Base-by-base conservation (phyloP, 352 stramenopile genomes). In the Pythium myriotylum region DNA sequence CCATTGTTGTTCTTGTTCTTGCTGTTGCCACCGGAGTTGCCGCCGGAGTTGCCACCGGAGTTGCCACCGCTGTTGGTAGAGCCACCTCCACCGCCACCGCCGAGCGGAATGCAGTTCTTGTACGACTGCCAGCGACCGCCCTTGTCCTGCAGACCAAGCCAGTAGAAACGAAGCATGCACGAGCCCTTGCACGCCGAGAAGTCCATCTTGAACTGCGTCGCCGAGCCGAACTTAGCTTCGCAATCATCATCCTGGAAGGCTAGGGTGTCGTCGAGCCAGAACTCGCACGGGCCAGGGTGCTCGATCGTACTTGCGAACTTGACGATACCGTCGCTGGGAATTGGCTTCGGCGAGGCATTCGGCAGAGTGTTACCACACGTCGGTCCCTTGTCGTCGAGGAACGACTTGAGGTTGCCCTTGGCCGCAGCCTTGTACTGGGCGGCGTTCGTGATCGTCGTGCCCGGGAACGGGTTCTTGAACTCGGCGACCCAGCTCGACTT, bases 81-180 rank as follows among this genome's bases (percentile, higher is more conserved):
- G n/a, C n/a, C n/a, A n/a, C n/a, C n/a, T n/a, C n/a, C n/a, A n/a
- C n/a, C 43, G 29, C 48, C 32, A 4, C 19, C 14, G 42, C 19
- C 23, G 3, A 50, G 7, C 4, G 42, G 42, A 10, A 50, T 19
- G 42, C 42, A 50, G 42, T 50, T 50, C 42, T 50, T 50, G 42
- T 50, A 50, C 42, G 42, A 50, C 42, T 43, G 29, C 27, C 27
- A 45, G 26, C 27, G 19, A 14, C 24, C 10, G 1, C n/a, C 27
- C 5, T 20, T 42, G 40, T 64, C 35, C n/a, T 69, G 46, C n/a
- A 69, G 43, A 6, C 23, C 54, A 29, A 69, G 62, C 62, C 62
- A 64, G 62, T 65, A 60, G 50, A 59, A 65, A 24, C 35, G 54
- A 1, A 65, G 46, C 43, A 55, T 50, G 53, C 45, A 59, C 16